Conservation (phyloP, 495 filamentous ascomycete genomes). For the Thozetella sp. region DNA sequence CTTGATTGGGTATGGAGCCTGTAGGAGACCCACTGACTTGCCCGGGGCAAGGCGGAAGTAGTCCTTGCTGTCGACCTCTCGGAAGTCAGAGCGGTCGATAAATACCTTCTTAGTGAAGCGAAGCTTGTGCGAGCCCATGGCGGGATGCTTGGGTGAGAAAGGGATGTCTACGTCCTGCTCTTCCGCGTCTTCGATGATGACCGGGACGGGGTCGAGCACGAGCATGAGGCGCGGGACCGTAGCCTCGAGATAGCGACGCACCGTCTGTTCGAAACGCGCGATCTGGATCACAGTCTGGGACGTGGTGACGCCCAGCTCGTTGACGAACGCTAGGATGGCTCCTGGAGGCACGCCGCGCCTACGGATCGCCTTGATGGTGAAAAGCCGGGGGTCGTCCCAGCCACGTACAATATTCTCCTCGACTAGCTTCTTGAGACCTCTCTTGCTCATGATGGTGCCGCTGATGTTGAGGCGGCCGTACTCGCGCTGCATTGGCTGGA, state of each 20-base stretch:
- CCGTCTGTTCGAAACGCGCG: slow-evolving; percentile 72
- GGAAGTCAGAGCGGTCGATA: slow-evolving; percentile 92
- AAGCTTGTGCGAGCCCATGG: slow-evolving; percentile 60
- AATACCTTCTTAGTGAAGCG: slow-evolving; percentile 86
- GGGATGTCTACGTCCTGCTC: slow-evolving; percentile 69
- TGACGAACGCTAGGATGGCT: slow-evolving; percentile 84
- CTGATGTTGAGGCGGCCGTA: slow-evolving; percentile 79
- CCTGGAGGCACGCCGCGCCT: slow-evolving; percentile 84
- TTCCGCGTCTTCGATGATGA: slow-evolving; percentile 77
- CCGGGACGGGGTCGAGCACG: slow-evolving; percentile 77
- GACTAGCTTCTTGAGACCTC: slow-evolving; percentile 78
- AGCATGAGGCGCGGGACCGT: slow-evolving; percentile 88
- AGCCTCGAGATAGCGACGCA: slow-evolving; percentile 80
- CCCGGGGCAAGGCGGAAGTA: slow-evolving; percentile 94
- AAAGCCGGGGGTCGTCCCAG: slow-evolving; percentile 90
- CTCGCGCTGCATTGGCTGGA: slow-evolving; percentile 81
- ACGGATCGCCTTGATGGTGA: slow-evolving; percentile 83
- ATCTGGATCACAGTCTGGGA: slow-evolving; percentile 72
- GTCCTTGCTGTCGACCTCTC: slow-evolving; percentile 78
- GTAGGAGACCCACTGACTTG: slow-evolving; percentile 85
- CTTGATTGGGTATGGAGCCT: slow-evolving; percentile 81
- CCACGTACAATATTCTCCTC: slow-evolving; percentile 71
- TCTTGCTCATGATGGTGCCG: slow-evolving; percentile 83
- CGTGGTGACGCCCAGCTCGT: slow-evolving; percentile 86
- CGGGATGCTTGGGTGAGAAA: slow-evolving; percentile 74